Conservation (phyloP, 768 basidiomycete species). For the Lactarius evosmus region DNA sequence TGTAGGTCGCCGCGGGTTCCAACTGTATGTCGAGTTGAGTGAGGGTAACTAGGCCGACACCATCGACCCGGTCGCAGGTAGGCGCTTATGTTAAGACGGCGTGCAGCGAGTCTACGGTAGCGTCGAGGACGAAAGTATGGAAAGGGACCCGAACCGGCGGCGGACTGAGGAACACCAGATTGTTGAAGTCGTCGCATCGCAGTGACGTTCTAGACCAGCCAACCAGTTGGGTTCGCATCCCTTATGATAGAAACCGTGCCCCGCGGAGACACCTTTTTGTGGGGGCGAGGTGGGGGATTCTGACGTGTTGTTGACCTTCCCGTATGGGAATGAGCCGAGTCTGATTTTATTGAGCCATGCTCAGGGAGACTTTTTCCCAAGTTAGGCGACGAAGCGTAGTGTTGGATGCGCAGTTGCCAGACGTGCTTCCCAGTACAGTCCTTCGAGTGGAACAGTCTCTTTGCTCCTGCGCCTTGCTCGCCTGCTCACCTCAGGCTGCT, state of each 20-base stretch:
- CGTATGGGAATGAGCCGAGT: not conserved
- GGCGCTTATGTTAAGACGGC: constrained; percentile 6
- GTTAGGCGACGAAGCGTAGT: not conserved
- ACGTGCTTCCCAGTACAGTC: not conserved
- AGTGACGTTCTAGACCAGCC: constrained; percentile 16
- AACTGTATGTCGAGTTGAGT: not conserved
- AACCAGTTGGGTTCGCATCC: not conserved
- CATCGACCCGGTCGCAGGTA: not conserved
- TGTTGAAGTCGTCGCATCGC: not conserved
- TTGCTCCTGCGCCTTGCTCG: not conserved
- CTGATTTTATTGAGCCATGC: not conserved
- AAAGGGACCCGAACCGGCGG: constrained; percentile 19
- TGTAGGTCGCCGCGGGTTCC: not conserved
- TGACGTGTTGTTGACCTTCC: not conserved
- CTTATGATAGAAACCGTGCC: constrained; percentile 5
- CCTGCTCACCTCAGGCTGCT: not conserved
- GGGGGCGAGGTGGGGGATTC: not conserved
- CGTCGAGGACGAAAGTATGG: constrained; percentile 4
- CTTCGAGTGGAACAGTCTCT: not conserved
- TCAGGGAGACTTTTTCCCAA: constrained; percentile 19
- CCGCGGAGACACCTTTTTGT: constrained; percentile 4
- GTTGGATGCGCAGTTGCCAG: not conserved
- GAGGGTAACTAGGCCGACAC: not conserved
- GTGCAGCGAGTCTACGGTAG: constrained; percentile 13
- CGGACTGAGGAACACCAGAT: not conserved